Evolutionary conservation across 2,329 filamentous ascomycete species (phyloP), one percentile per base, ranked within the genome.

Genomic region (Apiospora pterosperma): DNA sequence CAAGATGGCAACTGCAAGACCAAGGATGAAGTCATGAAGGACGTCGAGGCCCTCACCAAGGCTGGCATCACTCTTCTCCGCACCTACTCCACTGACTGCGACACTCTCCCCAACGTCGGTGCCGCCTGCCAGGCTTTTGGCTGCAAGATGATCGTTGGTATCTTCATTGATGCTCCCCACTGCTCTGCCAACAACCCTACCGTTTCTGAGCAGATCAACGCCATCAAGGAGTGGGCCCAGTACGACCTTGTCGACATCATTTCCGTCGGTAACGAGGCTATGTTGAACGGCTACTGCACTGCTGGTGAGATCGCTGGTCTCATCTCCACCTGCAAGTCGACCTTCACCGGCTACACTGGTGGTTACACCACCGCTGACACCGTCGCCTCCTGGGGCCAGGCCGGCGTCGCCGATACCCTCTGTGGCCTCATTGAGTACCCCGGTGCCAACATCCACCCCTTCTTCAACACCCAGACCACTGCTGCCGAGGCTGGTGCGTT

Each of bases 61-160:
- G 85, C 86, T 69, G 91, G 91, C 66, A 93, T 94, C 86, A 79
- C 79, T 68, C 82, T 85, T 61, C 77, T 95, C 76, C 94, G 95
- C 78, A 84, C 96, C 76, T 98, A 98, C 88, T 92, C 90, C 69
- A 94, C 93, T 71, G 94, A 97, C 86, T 98, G 95, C 85, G 84
- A 86, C 79, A 90, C 90, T 63, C 90, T 97, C 67, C 80, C 88
- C 76, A 89, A 87, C 78, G 89, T 97, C 65, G 92, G 92, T 68
- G 78, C 80, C 52, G 91, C 92, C 66, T 89, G 85, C 80, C 78
- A 85, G 73, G 78, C 85, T 71, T 76, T 89, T 77, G 89, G 90
- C 66, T 75, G 97, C 66, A 89, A 90, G 77, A 82, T 97, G 78
- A 95, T 97, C 78, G 81, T 96, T 67, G 95, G 95, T 77, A 85